Evolutionary conservation across 768 basidiomycete genomes (phyloP).

Genomic region (Pilatotrama ljubarskyi): DNA sequence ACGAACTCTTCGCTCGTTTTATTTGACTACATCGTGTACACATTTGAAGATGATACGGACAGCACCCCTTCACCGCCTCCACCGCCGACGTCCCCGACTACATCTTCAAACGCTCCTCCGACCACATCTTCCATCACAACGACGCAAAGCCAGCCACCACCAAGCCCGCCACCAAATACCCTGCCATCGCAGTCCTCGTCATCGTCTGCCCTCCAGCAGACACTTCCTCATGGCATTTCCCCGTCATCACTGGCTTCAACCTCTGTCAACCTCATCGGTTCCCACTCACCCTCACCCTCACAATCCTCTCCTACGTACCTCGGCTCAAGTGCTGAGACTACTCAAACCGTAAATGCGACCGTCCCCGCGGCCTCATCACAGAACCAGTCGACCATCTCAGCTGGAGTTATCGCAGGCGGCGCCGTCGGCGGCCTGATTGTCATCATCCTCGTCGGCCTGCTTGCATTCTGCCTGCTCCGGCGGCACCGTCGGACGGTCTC

Average conservation of each 20-base stretch:
- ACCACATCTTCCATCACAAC: background rate
- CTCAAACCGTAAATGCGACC: too few species aligned
- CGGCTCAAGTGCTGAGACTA: too few species aligned
- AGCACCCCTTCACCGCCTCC: background rate
- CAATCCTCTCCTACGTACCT: too few species aligned
- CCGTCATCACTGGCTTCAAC: too few species aligned
- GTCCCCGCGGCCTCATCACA: background rate
- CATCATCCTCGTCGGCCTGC: background rate
- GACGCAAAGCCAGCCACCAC: background rate
- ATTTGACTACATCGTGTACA: slow-evolving; percentile 18
- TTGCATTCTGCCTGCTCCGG: background rate
- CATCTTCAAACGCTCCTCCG: background rate
- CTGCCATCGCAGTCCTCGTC: too few species aligned
- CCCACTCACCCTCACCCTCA: too few species aligned
- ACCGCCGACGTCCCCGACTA: background rate
- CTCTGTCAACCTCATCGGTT: too few species aligned
- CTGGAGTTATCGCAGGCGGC: slow-evolving; percentile 1
- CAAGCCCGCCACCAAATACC: too few species aligned
- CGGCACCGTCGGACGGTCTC: background rate
- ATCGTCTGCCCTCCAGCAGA: too few species aligned
- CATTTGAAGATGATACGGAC: slow-evolving; percentile 1
- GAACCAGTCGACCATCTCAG: background rate
- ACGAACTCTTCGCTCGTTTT: slow-evolving; percentile 7
- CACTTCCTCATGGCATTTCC: too few species aligned
- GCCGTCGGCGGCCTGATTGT: background rate